A percentile compares a stretch with the other conserved stretches of the same genome.
These are phyloP conservation scores for Alternaria triticimaculans DNA, from an alignment of 2,329 filamentous ascomycete species.

Conservation along the genomic window DNA sequence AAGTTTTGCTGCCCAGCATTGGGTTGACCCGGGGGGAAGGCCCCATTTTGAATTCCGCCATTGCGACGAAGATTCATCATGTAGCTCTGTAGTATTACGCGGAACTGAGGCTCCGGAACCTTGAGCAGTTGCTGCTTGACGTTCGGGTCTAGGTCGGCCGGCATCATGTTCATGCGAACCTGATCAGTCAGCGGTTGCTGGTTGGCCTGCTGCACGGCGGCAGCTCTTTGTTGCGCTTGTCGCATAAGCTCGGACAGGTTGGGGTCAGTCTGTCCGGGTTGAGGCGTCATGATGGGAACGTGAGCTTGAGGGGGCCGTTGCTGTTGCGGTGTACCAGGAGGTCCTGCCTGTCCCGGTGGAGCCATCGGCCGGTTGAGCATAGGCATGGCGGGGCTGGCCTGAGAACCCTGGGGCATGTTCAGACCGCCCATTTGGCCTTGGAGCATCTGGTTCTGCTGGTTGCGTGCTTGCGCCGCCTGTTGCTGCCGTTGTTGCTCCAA, in stretches of 20 bases:
- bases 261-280: conserved; percentile 37
- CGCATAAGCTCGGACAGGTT: conserved; percentile 41
- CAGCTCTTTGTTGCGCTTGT: conserved; percentile 45
- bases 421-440: conserved; percentile 50
- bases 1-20: conserved; percentile 35
- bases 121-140: conserved; percentile 44
- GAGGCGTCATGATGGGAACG: conserved; percentile 46
- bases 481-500: conserved; percentile 44
- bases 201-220: conserved; percentile 31
- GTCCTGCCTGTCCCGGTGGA: conserved; percentile 53
- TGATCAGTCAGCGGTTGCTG: conserved; percentile 40
- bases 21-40: conserved; percentile 27
- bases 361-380: conserved; percentile 58
- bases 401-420: conserved; percentile 49
- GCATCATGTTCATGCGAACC: conserved; percentile 42
- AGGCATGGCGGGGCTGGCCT: conserved; percentile 53
- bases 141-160: conserved; percentile 34
- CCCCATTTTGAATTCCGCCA: conserved; percentile 30
- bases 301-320: conserved; percentile 42
- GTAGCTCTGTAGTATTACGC: conserved; percentile 34
- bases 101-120: conserved; percentile 45
- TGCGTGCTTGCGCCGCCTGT: conserved; percentile 44
- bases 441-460: conserved; percentile 40
- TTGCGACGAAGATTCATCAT: conserved; percentile 29
- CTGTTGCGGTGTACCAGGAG: conserved; percentile 44